Evolutionary conservation across 306 rosid genomes (phyloP), one percentile per base, ranked within the genome.

Genomic region (Malus domestica): DNA sequence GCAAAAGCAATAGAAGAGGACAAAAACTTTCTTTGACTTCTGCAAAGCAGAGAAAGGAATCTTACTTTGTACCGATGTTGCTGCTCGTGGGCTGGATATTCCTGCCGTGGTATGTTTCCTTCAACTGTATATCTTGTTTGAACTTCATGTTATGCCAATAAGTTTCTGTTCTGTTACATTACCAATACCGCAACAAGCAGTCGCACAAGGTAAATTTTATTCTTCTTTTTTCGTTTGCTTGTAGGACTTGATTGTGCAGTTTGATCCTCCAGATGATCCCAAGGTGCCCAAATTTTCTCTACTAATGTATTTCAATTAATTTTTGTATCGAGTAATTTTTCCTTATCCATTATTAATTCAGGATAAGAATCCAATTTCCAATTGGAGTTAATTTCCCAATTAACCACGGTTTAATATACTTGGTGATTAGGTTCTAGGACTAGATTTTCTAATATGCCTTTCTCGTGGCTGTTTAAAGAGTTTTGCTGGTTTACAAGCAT

Each of bases 211-310:
- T 35, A 42, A 51, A 42, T 32, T 22, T 55, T 58, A 3, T n/a
- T 45, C 29, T 38, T 76, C 23, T 38, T 70, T 64, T 67, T 69
- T 33, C 54, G 57, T 52, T 73, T 75, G 78, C 44, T 71, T 87
- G 87, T 79, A 95, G 98, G 98, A 94, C 80, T 92, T 97, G 97
- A 92, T 94, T 86, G 93, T 94, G 90, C 98, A 94, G 84, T 92
- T 74, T 82, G 98, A 94, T 87, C 98, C 98, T 80, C 98, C 98
- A 12, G 98, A 92, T 89, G 96, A 92, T 44, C 98, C 98, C 32
- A 94, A 90, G 96, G 98, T 95, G 79, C 70, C 44, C 60, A 25
- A 54, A 55, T 4, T 52, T 73, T 40, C 66, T 59, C 58, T 5
- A 6, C 35, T 63, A 16, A 6, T 18, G 15, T 60, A 12, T 45